phyloP scores from a whole-genome alignment of 2,329 filamentous ascomycete genomes.

The Colletotrichum melonis region DNA sequence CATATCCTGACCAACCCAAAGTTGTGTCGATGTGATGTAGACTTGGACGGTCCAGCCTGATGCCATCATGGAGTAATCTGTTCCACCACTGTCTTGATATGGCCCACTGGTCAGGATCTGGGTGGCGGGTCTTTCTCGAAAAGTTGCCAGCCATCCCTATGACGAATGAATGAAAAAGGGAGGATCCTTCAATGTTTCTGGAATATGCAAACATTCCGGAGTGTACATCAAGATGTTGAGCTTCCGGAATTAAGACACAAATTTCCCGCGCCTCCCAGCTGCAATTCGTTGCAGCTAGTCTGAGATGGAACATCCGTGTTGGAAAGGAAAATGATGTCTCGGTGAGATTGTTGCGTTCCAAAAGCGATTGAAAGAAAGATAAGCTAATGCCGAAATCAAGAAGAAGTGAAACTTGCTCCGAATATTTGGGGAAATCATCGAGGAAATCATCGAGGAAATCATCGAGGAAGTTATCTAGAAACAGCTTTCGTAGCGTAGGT shows the following conservation, averaged over 20 bases:
- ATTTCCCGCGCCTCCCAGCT: background rate
- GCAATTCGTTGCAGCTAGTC: fast-evolving
- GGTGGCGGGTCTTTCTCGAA: no score
- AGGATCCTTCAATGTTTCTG: fast-evolving
- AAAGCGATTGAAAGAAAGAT: background rate
- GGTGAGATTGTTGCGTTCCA: background rate
- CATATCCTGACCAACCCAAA: fast-evolving
- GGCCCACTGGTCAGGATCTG: background rate
- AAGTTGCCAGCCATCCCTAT: background rate
- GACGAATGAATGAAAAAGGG: background rate
- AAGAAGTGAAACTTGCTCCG: fast-evolving
- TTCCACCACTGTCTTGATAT: background rate
- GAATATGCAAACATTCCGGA: background rate
- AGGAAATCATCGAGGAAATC: background rate
- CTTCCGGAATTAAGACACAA: background rate
- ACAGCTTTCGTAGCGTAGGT: background rate
- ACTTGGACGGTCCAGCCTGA: background rate
- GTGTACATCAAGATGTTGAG: fast-evolving
- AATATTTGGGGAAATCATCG: background rate
- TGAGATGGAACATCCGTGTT: background rate
- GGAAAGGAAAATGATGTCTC: background rate
- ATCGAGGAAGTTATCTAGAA: background rate
- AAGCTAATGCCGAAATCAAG: fast-evolving
- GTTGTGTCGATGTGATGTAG: background rate
- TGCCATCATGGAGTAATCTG: background rate